Evolutionary conservation across 129 eudicot species (phyloP), one percentile per base, ranked within the genome.

Genomic region (Deinandra increscens): DNA sequence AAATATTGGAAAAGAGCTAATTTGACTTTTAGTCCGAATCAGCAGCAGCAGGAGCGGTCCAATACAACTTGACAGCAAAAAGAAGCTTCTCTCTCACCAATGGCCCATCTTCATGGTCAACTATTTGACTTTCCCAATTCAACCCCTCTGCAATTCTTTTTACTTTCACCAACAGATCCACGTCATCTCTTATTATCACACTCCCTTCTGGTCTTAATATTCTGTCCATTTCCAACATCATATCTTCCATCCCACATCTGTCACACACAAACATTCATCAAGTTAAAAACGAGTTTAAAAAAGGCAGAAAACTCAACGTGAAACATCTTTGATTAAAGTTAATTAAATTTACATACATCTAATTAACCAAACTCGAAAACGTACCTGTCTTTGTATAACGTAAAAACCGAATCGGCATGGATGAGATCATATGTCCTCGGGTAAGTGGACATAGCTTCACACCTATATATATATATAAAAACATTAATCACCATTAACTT

Each of bases 391-490:
- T 89, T 80, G 71, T 93, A 93, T 38, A 93, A 85, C 0, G 93
- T 89, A 53, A 89, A 93, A 4, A 93, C 55, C 0, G 97, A 89
- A 83, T 89, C 97, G 6, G 88, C 95, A 69, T 93, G 99, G 23
- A 93, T 84, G 51, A 89, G 88, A 37, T 93, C 99, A 19, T 93
- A 93, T 0, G 99, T 89, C 83, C 99, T 80, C 14, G 99, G 99
- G 69, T 93, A 93, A 53, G 99, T 93, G 44, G 99, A 93, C 99
- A 93, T 93, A 12, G 99, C 99, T 73, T 93, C 99, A 72, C 99
- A 89, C 64, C 64, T 58, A 29, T 29, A n/a, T n/a, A n/a, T n/a
- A n/a, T n/a, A n/a, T n/a, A 33, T 13, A 58, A 29, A 29, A 58
- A 55, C 4, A 29, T 10, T 4, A n/a, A n/a, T n/a, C n/a, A 13